Percentiles rank a stretch among this genome's conserved stretches.
phyloP scores from a whole-genome alignment of 139 green algal genomes.

The Chlorella sp. region DNA sequence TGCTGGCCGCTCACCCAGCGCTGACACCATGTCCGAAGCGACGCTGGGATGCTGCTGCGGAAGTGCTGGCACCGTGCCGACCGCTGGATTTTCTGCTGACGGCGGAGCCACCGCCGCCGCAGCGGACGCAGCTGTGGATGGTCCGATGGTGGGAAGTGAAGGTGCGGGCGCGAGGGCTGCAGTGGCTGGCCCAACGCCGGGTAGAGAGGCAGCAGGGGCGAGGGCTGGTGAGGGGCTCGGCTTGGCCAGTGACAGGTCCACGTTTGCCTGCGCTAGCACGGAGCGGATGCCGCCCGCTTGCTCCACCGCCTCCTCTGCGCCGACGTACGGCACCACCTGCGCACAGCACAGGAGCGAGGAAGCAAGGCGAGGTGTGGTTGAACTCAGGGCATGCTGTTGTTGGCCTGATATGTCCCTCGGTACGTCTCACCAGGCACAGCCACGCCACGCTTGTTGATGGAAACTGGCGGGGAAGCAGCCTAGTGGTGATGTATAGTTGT shows the following conservation, averaged over 20 bases:
- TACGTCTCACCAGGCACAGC: neutral
- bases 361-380: neutral
- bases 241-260: neutral
- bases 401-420: neutral
- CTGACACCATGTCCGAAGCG: no score
- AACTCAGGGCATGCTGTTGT: no score
- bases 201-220: no score
- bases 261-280: conserved; percentile 28
- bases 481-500: neutral
- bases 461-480: neutral
- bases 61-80: no score
- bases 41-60: no score
- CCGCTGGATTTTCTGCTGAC: neutral
- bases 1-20: no score
- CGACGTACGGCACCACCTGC: conserved; percentile 31
- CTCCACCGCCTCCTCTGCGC: conserved; percentile 47
- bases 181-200: neutral
- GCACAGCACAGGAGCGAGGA: neutral
- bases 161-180: neutral
- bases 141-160: neutral
- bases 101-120: neutral
- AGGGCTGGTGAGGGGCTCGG: no score
- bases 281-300: conserved; percentile 49
- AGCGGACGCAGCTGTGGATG: neutral
- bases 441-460: neutral